phyloP scores from a whole-genome alignment of 1,139 yeast genomes.

The Hyphopichia fennica region DNA sequence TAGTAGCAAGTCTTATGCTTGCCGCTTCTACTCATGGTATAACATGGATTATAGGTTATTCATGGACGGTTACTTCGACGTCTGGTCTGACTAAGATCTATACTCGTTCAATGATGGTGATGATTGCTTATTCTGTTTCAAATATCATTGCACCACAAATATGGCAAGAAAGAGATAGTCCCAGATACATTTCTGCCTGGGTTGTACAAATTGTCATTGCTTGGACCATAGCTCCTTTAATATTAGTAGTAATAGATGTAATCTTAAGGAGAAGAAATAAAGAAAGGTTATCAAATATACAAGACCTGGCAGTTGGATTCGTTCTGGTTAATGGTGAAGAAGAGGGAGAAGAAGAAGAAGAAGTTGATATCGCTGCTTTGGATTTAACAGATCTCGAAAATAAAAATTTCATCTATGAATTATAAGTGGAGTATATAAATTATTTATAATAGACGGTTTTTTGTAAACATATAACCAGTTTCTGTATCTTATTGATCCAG shows the following conservation, averaged over 20 bases:
- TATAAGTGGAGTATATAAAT: constrained; percentile 4
- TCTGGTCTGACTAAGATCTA: constrained; percentile 16
- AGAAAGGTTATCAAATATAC: constrained; percentile 18
- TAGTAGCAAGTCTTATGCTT: constrained; percentile 28
- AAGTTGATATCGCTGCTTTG: constrained; percentile 14
- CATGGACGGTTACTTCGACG: constrained; percentile 16
- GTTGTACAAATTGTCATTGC: constrained; percentile 50
- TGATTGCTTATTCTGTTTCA: constrained; percentile 15
- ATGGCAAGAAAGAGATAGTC: constrained; percentile 19
- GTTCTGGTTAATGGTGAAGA: constrained; percentile 3
- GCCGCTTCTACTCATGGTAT: constrained; percentile 15
- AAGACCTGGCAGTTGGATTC: constrained; percentile 1
- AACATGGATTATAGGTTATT: constrained; percentile 15
- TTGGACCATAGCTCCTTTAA: constrained; percentile 39
- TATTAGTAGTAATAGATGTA: constrained; percentile 36
- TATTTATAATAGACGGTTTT: too few relatives aligned
- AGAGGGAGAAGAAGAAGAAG: too few relatives aligned
- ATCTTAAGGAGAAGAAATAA: constrained; percentile 38
- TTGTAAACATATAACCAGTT: too few relatives aligned
- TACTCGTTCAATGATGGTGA: constrained; percentile 14
- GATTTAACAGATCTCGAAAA: constrained; percentile 20
- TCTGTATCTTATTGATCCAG: too few relatives aligned
- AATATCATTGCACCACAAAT: constrained; percentile 22
- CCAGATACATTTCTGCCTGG: constrained; percentile 44
- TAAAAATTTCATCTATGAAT: constrained; percentile 18